Evolutionary conservation across 352 stramenopile genomes (phyloP).

Genomic region (Aphanomyces cochlioides): DNA sequence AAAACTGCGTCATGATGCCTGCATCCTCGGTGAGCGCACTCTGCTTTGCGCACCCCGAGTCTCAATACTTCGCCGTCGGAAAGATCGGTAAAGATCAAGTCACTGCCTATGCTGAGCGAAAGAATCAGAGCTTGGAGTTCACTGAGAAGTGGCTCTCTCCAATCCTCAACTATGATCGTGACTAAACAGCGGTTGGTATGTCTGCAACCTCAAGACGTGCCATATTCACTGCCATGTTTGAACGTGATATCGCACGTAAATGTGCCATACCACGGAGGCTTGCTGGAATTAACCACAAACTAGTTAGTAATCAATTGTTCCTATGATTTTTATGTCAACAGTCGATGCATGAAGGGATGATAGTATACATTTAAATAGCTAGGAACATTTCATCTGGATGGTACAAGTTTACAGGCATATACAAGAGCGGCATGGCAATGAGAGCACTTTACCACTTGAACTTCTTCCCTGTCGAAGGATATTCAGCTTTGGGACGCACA

Average conservation of each 20-base stretch:
- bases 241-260: slow-evolving; percentile 16
- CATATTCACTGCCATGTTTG: slow-evolving; percentile 18
- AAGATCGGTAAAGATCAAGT: slow-evolving; percentile 97
- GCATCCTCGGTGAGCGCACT: slow-evolving; percentile 91
- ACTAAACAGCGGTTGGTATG: slow-evolving; percentile 6
- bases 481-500: not conserved
- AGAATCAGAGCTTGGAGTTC: slow-evolving; percentile 84
- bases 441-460: not conserved
- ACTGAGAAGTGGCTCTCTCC: slow-evolving; percentile 94
- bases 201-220: slow-evolving; percentile 7
- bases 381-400: not conserved
- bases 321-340: not conserved
- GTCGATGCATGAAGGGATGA: not conserved
- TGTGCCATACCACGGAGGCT: slow-evolving; percentile 15
- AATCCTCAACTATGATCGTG: slow-evolving; percentile 94
- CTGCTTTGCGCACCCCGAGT: slow-evolving; percentile 94
- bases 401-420: slow-evolving; percentile 15
- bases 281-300: not conserved
- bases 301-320: not conserved
- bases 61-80: slow-evolving; percentile 96
- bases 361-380: slow-evolving; percentile 11
- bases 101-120: slow-evolving; percentile 89
- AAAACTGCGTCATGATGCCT: slow-evolving; percentile 96
- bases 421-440: slow-evolving; percentile 1
- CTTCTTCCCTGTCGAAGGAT: not conserved